Base-by-base conservation (phyloP, 2,329 filamentous ascomycete species). In the Coniochaeta sp. region DNA sequence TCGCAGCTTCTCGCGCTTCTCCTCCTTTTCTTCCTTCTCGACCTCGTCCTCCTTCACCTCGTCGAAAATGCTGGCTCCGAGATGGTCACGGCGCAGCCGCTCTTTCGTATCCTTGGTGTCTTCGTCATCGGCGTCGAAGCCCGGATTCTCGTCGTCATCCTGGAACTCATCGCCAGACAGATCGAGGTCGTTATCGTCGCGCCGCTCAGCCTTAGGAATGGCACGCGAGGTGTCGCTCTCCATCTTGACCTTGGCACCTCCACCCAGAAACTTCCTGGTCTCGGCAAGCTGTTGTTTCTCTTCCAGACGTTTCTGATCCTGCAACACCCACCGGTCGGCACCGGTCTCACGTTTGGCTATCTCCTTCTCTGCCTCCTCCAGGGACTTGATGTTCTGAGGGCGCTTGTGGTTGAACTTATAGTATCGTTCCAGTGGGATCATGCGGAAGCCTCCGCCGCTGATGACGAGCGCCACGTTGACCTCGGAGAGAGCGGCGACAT, bases 361-460 rank as follows among this genome's bases (percentile, higher is more conserved):
- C 60, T 87, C 81, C 60, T 88, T 88, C 71, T 98, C 93, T 0
- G 90, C 91, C 70, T 96, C 88, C 63, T 96, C 93, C 12, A 93
- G 86, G 0, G 86, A 88, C 72, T 93, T 84, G 0, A 86, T 82
- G 70, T 89, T 87, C 70, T 95, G 93, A 12, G 88, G 84, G 60
- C 91, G 89, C 71, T 93, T 93, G 50, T 88, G 82, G 4, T 84
- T 87, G 71, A 96, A 96, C 60, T 86, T 89, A 76, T 99, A 99
- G 88, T 90, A 97, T 70, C 97, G 96, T 74, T 99, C 93, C 19
- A 98, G 76, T 0, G 96, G 96, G 2, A 96, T 81, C 86, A 98
- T 90, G 61, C 88, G 87, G 71, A 96, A 95, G 57, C 82, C 85
- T 4, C 47, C 80, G 11, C 85, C 82, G 40, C 86, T 83, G 36